Evolutionary conservation across 2,329 filamentous ascomycete species (phyloP), one percentile per base, ranked within the genome.

Genomic region (Penicillium italicum): DNA sequence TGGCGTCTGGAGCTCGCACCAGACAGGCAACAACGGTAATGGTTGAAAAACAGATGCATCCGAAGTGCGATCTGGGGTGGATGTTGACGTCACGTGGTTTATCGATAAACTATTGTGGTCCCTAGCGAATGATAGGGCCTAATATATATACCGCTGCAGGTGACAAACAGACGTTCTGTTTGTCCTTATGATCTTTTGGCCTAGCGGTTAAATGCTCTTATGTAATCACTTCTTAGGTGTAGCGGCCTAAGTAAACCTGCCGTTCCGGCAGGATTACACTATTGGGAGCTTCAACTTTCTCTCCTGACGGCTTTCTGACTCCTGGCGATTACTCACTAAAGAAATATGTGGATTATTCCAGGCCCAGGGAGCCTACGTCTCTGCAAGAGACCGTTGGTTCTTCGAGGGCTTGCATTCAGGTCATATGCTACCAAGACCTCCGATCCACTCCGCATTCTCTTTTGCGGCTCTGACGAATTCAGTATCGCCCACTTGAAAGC

Each of bases 391-490:
- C 37, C 59, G 14, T 43, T 45, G 36, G 38, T 55, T 18, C 41
- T 38, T 37, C 56, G 50, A 24, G 44, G 48, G 20, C 60, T 61
- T 50, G 20, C 46, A 9, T 56, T 50, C 52, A 63, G 70, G 49
- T 64, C 56, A 31, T 64, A 69, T 33, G 62, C 72, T 2, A 72
- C 68, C 33, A 73, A 68, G 49, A 53, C 67, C 10, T 67, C 69
- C 61, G 73, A 80, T 16, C 89, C 90, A 3, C 79, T 99, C 31
- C 82, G 86, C 33, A 91, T 99, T 51, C 82, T 99, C 4, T 99
- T 97, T 75, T 97, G 92, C 75, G 94, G 94, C 60, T 94, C 93
- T 3, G 94, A 99, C 72, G 81, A 86, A 2, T 96, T 97, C 74
- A 97, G 93, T 76, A 88, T 88, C 66, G 82, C 82, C 50, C 90